Base-by-base conservation (phyloP, 1,284 basidiomycete genomes). In the Puccinia brachypodii region DNA sequence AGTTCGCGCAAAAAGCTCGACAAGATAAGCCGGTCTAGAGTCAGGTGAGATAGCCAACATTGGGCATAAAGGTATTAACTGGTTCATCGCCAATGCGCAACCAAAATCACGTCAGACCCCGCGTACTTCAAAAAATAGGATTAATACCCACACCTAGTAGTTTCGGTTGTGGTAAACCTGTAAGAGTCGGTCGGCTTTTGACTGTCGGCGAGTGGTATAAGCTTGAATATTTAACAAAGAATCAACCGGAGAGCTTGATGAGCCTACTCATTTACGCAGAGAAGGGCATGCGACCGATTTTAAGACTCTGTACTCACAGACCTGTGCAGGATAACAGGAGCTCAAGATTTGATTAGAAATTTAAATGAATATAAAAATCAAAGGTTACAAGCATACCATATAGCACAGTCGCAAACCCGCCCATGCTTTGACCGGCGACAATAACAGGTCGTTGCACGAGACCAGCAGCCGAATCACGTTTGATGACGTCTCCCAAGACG, bases 51-150 rank as follows among this genome's bases (percentile, higher is more conserved):
- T 81, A 28, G 79, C 72, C 16, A 81, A 53, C 79, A 81, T 81
- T 22, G 79, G 79, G 42, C 79, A 81, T 19, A 81, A 31, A 33
- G 79, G 71, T n/a, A 81, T 33, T 25, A 81, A 50, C 79, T 81
- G 40, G 14, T 33, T 74, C n/a, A 14, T 28, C 25, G 25, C 16
- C 2, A 16, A 50, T 6, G 44, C 44, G 44, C 44, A 47, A n/a
- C n/a, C 19, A 47, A 40, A 40, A 7, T 31, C 8, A 40, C 40
- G 16, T 38, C 3, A 69, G 40, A 33, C 6, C 28, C 64, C 36
- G 11, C 8, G 64, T 11, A 33, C 6, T 9, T n/a, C 33, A 40
- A 36, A 69, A 69, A 69, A 69, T 38, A 36, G 9, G 13, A 50
- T 16, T 22, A 33, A 13, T n/a, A 80, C 78, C 73, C 56, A 81